Base-by-base conservation (phyloP, 2,329 filamentous ascomycete genomes). In the Beauveria pseudobassiana region DNA sequence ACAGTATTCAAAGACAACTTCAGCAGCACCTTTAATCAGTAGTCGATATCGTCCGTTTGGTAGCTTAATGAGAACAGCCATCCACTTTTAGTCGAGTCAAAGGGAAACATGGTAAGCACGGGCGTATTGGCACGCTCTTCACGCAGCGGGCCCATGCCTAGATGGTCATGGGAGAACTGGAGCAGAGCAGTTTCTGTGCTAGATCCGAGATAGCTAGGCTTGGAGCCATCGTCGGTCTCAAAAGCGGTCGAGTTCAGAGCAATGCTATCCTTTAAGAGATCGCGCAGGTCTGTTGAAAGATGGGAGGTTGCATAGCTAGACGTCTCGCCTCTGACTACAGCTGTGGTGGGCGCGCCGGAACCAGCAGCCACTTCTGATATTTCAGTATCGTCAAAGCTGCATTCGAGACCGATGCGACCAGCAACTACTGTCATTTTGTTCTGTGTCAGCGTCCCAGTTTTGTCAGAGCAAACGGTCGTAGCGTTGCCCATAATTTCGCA, bases 401-500 rank as follows among this genome's bases (percentile, higher is more conserved):
- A 68, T 9, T 73, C 70, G 5, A 72, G 63, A 3, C 84, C 82
- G 38, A 86, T 66, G 10, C 81, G 82, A 8, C 83, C 84, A 42
- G 79, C 78, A 18, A 86, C 83, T 3, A 85, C 80, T 3, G 77
- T 82, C 84, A 87, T 87, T 65, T 82, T 82, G 65, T 87, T 86
- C 65, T 85, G 80, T 0, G 85, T 87, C 24, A 88, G 74, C 1
- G 85, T 88, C 4, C 85, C 85, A 0, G 85, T 87, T 70, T 88
- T 88, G 67, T 87, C 85, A 0, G 84, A 87, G 69, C 85, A 87
- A 54, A 87, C 80, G 8, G 80, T 84, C 0, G 84, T 87, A 9
- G 83, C 83, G 66, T 86, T 86, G 8, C 84, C 84, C 84, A 87
- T 87, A 6, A 82, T 85, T 66, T 87, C 84, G 65, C 83, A 85